Conservation (phyloP, 495 filamentous ascomycete species). For the Penicillium salamii region DNA sequence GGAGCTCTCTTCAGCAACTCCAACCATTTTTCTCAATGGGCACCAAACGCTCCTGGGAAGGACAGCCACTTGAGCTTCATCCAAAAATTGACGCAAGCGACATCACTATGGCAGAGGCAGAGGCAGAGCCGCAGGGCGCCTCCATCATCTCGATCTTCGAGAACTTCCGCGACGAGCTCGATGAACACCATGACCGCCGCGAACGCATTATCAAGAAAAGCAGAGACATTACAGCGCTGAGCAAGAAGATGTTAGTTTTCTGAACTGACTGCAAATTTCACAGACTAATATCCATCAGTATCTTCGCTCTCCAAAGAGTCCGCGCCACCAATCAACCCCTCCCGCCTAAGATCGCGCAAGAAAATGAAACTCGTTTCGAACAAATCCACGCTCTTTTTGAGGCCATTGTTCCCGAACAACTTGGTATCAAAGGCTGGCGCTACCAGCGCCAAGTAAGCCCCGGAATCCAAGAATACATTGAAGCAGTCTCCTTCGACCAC, state of each 20-base stretch:
- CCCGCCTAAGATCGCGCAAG: slow-evolving; percentile 60
- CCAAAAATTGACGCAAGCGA: slow-evolving; percentile 8
- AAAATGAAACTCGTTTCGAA: slow-evolving; percentile 58
- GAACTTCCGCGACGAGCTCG: slow-evolving; percentile 78
- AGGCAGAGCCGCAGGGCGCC: slow-evolving; percentile 15
- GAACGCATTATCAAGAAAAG: slow-evolving; percentile 86
- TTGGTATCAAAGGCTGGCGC: slow-evolving; percentile 73
- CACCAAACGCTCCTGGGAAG: slow-evolving; percentile 60
- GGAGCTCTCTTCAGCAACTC: slow-evolving; percentile 8
- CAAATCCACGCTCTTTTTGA: slow-evolving; percentile 68
- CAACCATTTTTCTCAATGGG: slow-evolving; percentile 27
- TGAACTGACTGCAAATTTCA: background rate
- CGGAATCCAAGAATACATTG: slow-evolving; percentile 89
- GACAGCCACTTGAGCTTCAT: slow-evolving; percentile 44
- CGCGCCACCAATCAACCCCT: slow-evolving; percentile 62
- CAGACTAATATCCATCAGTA: slow-evolving; percentile 48
- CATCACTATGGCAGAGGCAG: slow-evolving; percentile 24
- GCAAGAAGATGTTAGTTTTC: slow-evolving; percentile 84
- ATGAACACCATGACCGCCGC: slow-evolving; percentile 90
- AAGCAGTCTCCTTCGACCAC: slow-evolving; percentile 81
- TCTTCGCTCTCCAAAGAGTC: slow-evolving; percentile 86
- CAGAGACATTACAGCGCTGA: slow-evolving; percentile 85
- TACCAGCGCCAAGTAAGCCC: slow-evolving; percentile 73
- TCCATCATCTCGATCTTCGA: slow-evolving; percentile 75
- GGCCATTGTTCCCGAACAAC: slow-evolving; percentile 67